Evolutionary conservation across 805 yeast species (phyloP).

Genomic region (Gaillardinia entomophila): DNA sequence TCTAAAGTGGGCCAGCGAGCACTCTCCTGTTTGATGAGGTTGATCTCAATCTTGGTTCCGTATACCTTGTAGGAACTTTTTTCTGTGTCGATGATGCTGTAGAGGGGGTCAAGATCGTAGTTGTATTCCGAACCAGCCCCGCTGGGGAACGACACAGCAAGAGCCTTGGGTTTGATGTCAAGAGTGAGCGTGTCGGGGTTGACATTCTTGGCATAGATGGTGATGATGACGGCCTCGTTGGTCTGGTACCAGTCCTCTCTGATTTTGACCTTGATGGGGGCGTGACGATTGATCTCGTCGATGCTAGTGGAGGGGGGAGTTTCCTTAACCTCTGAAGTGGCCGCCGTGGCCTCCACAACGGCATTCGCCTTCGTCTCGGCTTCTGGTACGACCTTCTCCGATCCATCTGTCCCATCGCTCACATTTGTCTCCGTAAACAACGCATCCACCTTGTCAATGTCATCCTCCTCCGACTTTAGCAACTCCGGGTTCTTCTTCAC

Average conservation of each 20-base stretch:
- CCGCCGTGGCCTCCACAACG: constrained; percentile 1
- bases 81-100: constrained; percentile 42
- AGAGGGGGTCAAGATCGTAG: constrained; percentile 51
- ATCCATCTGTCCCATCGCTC: background rate
- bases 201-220: constrained; percentile 66
- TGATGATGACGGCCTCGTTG: constrained; percentile 47
- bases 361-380: constrained; percentile 1
- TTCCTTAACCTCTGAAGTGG: background rate
- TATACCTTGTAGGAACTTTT: constrained; percentile 46
- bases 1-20: constrained; percentile 55
- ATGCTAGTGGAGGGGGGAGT: constrained; percentile 17
- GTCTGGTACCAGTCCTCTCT: constrained; percentile 55
- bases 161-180: constrained; percentile 27
- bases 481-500: constrained; percentile 14
- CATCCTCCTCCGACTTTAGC: constrained; percentile 5
- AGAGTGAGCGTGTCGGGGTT: constrained; percentile 44
- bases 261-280: constrained; percentile 32
- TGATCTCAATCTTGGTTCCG: constrained; percentile 70
- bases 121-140: constrained; percentile 49
- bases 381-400: constrained; percentile 1
- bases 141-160: constrained; percentile 44
- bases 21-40: constrained; percentile 41
- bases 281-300: constrained; percentile 31
- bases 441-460: constrained; percentile 5
- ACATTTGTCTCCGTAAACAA: constrained; percentile 1